Conservation (phyloP, 148 eudicot genomes). For the Rhododendron griersonianum region DNA sequence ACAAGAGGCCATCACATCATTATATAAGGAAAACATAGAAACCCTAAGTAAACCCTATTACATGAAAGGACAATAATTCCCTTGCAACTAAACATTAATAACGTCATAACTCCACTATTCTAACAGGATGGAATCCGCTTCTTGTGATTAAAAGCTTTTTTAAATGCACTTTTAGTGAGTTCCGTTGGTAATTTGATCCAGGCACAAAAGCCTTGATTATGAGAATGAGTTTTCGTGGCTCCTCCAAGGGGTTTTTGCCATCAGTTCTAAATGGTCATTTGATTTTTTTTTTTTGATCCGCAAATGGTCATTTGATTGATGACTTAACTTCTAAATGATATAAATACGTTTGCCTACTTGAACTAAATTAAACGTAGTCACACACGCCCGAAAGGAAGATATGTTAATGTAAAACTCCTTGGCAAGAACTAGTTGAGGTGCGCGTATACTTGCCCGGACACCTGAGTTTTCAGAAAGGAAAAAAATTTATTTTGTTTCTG, state of each 20-base stretch:
- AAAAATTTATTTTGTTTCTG: not conserved
- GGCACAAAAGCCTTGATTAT: not conserved
- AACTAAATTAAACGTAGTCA: not conserved
- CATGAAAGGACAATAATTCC: no score
- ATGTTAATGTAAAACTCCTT: not conserved
- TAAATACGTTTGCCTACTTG: not conserved
- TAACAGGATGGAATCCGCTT: not conserved
- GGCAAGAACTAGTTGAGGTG: not conserved
- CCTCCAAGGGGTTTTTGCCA: not conserved
- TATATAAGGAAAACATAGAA: no score
- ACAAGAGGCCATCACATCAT: no score
- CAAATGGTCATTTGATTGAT: not conserved
- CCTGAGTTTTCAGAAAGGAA: not conserved
- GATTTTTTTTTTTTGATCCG: no score
- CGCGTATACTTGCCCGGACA: not conserved
- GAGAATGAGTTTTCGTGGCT: not conserved
- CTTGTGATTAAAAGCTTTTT: not conserved
- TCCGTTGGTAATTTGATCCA: not conserved
- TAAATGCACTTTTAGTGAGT: slow-evolving; percentile 1
- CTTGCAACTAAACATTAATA: no score
- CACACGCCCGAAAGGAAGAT: not conserved
- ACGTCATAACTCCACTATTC: no score
- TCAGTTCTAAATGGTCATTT: not conserved
- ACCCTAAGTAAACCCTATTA: no score
- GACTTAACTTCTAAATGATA: not conserved